Base-by-base conservation (phyloP, 495 filamentous ascomycete genomes). In the Oidiodendron maius region DNA sequence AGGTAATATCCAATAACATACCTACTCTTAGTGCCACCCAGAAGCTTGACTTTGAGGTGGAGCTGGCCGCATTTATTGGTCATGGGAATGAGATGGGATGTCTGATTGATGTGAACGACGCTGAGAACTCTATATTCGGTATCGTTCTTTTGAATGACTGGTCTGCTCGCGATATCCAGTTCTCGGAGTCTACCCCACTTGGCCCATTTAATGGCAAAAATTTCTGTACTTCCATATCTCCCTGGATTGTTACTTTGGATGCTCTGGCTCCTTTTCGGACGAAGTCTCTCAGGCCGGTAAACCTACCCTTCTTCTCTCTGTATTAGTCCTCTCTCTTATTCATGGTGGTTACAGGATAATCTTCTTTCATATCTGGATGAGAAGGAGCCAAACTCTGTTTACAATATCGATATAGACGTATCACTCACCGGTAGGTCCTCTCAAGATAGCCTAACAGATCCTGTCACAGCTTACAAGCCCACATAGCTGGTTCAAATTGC, bases 121-220 rank as follows among this genome's bases (percentile, higher is more conserved):
- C 91, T 0, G 80, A 84, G 44, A 81, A 91, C 24, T 72, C 81
- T 58, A 77, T 96, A 30, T 95, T 95, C 66, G 91, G 91, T 3
- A 66, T 91, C 16, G 91, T 95, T 2, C 67, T 96, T 46, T 71
- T 96, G 69, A 95, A 95, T 64, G 91, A 96, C 64, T 96, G 91
- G 91, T 89, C 83, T 55, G 51, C 90, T 3, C 75, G 91, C 40
- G 91, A 96, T 58, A 85, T 95, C 40, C 91, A 96, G 61, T 71
- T 74, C 5, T 91, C 87, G 84, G 91, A 96, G 65, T 91, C 89
- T 55, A 65, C 84, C 3, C 87, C 87, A 2, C 65, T 91, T 24
- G 87, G 87, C 0, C 90, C 91, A 1, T 91, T 96, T 66, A 89
- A 87, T 51, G 72, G 79, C 9, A 97, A 97, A 75, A 91, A 89